Percentiles rank a stretch among this genome's conserved stretches.
These are phyloP conservation scores for Dactylorhiza incarnata DNA, from an alignment of 106 monocot species.

Conservation along the genomic window DNA sequence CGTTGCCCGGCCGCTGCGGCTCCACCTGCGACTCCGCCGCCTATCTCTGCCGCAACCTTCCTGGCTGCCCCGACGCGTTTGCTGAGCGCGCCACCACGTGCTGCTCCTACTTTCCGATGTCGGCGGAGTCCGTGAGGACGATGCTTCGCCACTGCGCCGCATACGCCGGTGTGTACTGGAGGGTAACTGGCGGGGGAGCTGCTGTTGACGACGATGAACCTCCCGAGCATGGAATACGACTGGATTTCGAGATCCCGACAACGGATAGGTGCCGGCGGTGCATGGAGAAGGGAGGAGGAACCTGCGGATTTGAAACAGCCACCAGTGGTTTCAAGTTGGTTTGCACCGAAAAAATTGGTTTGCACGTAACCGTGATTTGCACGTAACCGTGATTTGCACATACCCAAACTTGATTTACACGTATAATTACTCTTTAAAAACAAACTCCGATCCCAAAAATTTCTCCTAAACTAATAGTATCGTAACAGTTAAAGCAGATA, in stretches of 20 bases:
- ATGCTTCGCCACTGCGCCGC: slow-evolving; percentile 61
- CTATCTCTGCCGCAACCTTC: slow-evolving; percentile 69
- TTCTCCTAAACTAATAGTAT: too few species aligned
- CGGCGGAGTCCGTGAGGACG: slow-evolving; percentile 61
- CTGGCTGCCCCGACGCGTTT: slow-evolving; percentile 35
- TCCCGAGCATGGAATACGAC: slow-evolving; percentile 63
- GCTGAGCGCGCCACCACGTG: slow-evolving; percentile 24
- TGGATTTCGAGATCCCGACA: slow-evolving; percentile 74
- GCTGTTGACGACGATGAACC: slow-evolving; percentile 43
- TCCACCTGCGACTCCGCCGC: slow-evolving; percentile 62
- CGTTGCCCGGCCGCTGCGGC: slow-evolving; percentile 63
- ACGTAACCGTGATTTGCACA: too few species aligned
- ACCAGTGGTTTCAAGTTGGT: slow-evolving; percentile 23
- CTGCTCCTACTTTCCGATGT: slow-evolving; percentile 58
- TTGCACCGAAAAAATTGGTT: too few species aligned
- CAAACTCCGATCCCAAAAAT: too few species aligned
- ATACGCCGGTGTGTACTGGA: slow-evolving; percentile 73
- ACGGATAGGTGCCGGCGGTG: slow-evolving; percentile 50
- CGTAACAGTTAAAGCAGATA: too few species aligned
- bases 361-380: too few species aligned
- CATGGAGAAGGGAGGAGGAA: slow-evolving; percentile 42
- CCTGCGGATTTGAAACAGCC: slow-evolving; percentile 58
- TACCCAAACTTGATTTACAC: too few species aligned
- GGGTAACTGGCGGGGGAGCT: slow-evolving; percentile 10
- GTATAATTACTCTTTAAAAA: too few species aligned